Evolutionary conservation across 2,329 filamentous ascomycete genomes (phyloP).

Genomic region (Alternaria panax): DNA sequence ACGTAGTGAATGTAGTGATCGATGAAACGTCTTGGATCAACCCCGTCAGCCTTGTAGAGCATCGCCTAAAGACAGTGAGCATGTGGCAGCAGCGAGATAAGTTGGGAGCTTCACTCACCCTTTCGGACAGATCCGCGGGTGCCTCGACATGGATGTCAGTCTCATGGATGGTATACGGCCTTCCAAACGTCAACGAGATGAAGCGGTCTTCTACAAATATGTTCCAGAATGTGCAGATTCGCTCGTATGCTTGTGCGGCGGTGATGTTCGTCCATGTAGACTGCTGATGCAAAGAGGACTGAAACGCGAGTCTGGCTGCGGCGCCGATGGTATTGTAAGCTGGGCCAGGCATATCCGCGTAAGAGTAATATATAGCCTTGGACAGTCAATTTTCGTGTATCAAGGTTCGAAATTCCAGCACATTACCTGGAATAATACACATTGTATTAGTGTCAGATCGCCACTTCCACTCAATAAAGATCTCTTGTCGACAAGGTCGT

Average conservation of each 20-base stretch:
- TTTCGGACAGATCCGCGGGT: slow-evolving; percentile 26
- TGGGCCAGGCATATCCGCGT: slow-evolving; percentile 35
- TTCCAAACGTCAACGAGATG: slow-evolving; percentile 41
- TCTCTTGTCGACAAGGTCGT: slow-evolving; percentile 37
- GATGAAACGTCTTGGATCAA: slow-evolving; percentile 23
- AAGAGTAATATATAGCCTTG: slow-evolving; percentile 38
- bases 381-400: slow-evolving; percentile 4
- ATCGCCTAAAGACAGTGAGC: slow-evolving; percentile 15
- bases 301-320: slow-evolving; percentile 38
- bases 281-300: slow-evolving; percentile 40
- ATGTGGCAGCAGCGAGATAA: neutral
- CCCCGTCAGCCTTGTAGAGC: slow-evolving; percentile 11
- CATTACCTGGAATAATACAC: slow-evolving; percentile 37
- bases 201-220: slow-evolving; percentile 36
- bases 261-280: slow-evolving; percentile 25
- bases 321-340: slow-evolving; percentile 42
- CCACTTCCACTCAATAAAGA: slow-evolving; percentile 28
- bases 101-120: slow-evolving; percentile 19
- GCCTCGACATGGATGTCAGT: slow-evolving; percentile 37
- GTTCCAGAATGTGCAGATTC: slow-evolving; percentile 41
- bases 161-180: slow-evolving; percentile 41
- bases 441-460: slow-evolving; percentile 38
- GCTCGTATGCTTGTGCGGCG: slow-evolving; percentile 29
- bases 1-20: slow-evolving; percentile 33
- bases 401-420: neutral